phyloP scores from a whole-genome alignment of 163 green algal species.

The Volvox carteri region DNA sequence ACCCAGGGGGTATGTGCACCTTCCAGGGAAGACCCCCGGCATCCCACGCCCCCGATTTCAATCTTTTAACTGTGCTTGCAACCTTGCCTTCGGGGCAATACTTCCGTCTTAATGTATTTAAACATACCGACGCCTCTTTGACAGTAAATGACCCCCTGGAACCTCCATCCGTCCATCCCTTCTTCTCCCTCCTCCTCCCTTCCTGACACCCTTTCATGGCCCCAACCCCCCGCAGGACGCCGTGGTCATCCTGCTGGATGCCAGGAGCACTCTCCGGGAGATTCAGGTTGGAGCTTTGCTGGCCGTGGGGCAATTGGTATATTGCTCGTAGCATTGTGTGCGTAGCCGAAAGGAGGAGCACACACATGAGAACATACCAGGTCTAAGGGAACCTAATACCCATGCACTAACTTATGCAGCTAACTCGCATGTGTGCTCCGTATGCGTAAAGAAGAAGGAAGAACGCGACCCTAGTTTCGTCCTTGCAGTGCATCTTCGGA shows the following conservation, averaged over 20 bases:
- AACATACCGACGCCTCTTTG: neutral
- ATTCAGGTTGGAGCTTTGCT: constrained; percentile 29
- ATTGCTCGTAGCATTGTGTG: too few relatives aligned
- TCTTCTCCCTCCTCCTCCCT: neutral
- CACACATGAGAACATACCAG: too few relatives aligned
- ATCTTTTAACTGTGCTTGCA: neutral
- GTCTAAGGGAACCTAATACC: too few relatives aligned
- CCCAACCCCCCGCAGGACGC: constrained; percentile 23
- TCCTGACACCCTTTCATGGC: too few relatives aligned
- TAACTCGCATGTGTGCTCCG: too few relatives aligned
- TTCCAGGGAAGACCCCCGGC: neutral
- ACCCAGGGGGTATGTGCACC: neutral
- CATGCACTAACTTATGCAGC: too few relatives aligned
- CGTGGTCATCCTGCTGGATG: constrained; percentile 42
- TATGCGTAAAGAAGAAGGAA: too few relatives aligned
- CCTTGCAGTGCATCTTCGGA: too few relatives aligned
- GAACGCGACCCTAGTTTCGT: neutral
- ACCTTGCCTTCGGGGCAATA: neutral
- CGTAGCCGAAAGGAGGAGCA: too few relatives aligned
- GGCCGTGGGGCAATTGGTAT: neutral
- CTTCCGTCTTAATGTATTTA: neutral
- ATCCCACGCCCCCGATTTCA: neutral
- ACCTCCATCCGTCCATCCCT: neutral
- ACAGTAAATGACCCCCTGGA: neutral
- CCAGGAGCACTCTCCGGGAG: constrained; percentile 14